Evolutionary conservation across 805 yeast genomes (phyloP), one percentile per base, ranked within the genome.

Genomic region (Yamadazyma kitorensis): DNA sequence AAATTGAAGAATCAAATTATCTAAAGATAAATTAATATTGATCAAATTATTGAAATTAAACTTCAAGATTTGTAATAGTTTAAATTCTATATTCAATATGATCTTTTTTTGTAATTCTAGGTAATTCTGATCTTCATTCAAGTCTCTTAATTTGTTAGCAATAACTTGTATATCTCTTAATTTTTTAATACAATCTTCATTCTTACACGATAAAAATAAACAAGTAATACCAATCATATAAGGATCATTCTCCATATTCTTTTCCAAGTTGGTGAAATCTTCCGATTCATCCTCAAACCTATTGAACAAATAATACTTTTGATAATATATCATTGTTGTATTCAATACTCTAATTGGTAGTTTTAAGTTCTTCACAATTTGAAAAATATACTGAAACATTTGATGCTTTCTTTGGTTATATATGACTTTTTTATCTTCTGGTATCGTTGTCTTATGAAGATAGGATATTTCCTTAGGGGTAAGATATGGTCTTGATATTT

Each of bases 141-240:
- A 52, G 35, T 64, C 64, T 45, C 66, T 52, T n/a, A 58, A 44
- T 46, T 54, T 63, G 49, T 70, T 65, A 21, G 74, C 74, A 11
- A 70, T 76, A 3, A 59, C 54, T 28, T 81, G 71, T 9, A 87
- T 69, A 28, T 83, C 86, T 33, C 76, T 68, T 11, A 82, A 55
- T 46, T 83, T 83, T 54, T 86, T 87, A 26, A 87, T 80, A 26
- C 88, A 85, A 51, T 88, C 96, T 50, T 86, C 94, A 43, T 80
- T 78, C 55, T 88, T 86, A 27, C 81, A 65, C 2, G 95, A 83
- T 11, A 86, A 62, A 37, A 84, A 74, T 6, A 88, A 53, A 34
- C 87, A 73, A 7, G 91, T 72, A 6, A 81, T 57, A 0, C 86
- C 85, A n/a, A 85, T 73, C 27, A 81, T 80, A 43, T 68, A 69